Evolutionary conservation across 768 basidiomycete genomes (phyloP).

Genomic region (Lactifluus volemus): DNA sequence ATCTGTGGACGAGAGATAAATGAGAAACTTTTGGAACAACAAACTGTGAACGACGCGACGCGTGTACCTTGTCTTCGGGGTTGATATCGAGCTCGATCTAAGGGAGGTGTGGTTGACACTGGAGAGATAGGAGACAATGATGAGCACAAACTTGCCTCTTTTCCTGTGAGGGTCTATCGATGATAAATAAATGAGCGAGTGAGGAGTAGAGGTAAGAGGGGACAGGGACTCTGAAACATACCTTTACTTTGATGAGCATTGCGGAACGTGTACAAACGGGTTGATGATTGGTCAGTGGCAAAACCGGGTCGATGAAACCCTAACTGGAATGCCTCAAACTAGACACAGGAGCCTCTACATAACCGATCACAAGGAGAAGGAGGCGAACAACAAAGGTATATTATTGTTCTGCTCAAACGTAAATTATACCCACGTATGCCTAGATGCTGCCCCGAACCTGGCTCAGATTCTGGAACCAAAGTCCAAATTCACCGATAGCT

Average conservation of each 20-base stretch:
- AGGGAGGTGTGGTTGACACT: neutral
- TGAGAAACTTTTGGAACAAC: neutral
- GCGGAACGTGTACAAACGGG: neutral
- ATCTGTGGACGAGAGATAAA: conserved; percentile 43
- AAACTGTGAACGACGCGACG: neutral
- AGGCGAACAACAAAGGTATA: no score
- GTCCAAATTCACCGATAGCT: no score
- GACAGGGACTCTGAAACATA: conserved; percentile 23
- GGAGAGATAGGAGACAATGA: neutral
- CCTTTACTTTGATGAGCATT: conserved; percentile 93
- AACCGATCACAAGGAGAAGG: no score
- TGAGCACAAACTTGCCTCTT: conserved; percentile 56
- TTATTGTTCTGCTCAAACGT: no score
- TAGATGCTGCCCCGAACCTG: no score
- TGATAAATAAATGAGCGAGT: conserved; percentile 4
- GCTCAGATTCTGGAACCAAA: no score
- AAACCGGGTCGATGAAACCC: no score
- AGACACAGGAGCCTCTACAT: no score
- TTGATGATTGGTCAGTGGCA: neutral
- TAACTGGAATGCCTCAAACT: no score
- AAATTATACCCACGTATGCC: no score
- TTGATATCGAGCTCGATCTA: conserved; percentile 96
- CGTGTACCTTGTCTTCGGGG: conserved; percentile 68
- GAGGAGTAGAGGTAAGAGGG: no score
- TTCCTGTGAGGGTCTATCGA: conserved; percentile 85